Base-by-base conservation (phyloP, 2,329 filamentous ascomycete species). In the Diaporthe sp. region DNA sequence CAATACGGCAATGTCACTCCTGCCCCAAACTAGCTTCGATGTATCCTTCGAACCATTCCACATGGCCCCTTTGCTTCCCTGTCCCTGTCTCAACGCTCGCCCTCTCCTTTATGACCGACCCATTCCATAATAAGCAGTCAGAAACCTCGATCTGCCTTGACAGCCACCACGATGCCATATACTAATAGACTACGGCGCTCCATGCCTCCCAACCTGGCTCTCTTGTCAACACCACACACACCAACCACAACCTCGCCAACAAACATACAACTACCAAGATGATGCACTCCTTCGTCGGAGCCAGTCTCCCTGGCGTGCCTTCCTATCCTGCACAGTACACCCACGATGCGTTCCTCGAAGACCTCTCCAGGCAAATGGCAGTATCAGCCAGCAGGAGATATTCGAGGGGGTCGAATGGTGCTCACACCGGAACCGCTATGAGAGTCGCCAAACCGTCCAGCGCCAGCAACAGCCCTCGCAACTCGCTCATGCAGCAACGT, bases 391-490 rank as follows among this genome's bases (percentile, higher is more conserved):
- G 86, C 39, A 86, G 88, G 65, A 86, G 87, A 76, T 83, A 86
- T 77, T 89, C 89, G 31, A 86, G 87, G 77, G 83, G 85, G 34
- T 88, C 88, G 12, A 88, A 85, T 77, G 86, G 88, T 78, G 88
- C 88, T 82, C 88, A 86, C 80, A 84, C 82, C 68, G 86, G 84
- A 78, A 85, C 84, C 76, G 84, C 85, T 75, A 92, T 90, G 89
- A 88, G 92, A 76, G 86, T 94, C 53, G 84, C 84, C 74, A 94
- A 94, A 83, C 91, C 92, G 19, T 89, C 85, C 78, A 94, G 92
- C 82, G 89, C 92, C 78, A 94, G 87, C 86, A 94, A 90, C 83
- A 94, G 93, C 82, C 93, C 93, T 19, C 88, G 91, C 79, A 86
- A 87, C 6, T 85, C 87, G n/a, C 81, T 83, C 25, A 82, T 86